Base-by-base conservation (phyloP, 1,284 basidiomycete species). In the Cutaneotrichosporon spelunceum region DNA sequence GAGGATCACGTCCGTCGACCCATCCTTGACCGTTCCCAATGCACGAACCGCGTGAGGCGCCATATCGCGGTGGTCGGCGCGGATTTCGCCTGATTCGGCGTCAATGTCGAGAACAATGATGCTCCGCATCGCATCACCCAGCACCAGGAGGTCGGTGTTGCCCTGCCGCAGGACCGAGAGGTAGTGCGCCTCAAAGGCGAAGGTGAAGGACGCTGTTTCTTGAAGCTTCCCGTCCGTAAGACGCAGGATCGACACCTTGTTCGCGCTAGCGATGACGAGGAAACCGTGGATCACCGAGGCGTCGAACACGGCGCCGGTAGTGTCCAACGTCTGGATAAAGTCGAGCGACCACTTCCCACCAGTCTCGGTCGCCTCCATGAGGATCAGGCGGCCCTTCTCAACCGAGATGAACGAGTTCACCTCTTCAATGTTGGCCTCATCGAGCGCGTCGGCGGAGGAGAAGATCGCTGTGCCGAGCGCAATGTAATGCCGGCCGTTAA, bases 121-220 rank as follows among this genome's bases (percentile, higher is more conserved):
- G 2, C 91, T 93, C 70, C 87, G 85, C 59, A 95, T 85, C 1
- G 88, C 87, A 72, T 97, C 93, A 23, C 90, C 90, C 14, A 88
- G 83, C 19, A 82, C 68, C 84, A 84, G 56, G 86, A 77, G 64
- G 72, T 83, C 69, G 2, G 79, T 82, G 54, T 64, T 59, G 14
- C 56, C n/a, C 34, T 62, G 57, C 3, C 57, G 49, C n/a, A 65
- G 50, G 47, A 72, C 53, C 88, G 74, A 64, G 81, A 87, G n/a
- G 83, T 73, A 67, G 21, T 68, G 85, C 11, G 92, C 85, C 58
- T 90, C 71, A 75, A 93, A 93, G 61, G 88, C 90, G 69, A 90
- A 89, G 64, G 89, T 86, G 86, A 89, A 92, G 39, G 83, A 81
- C 0, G 84, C 78, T 10, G 85, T 68, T 53, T 82, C 80, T 42